A percentile compares a stretch with the other conserved stretches of the same genome.
Evolutionary conservation across 148 eudicot species (phyloP).

Genomic region (Polygonum aviculare): DNA sequence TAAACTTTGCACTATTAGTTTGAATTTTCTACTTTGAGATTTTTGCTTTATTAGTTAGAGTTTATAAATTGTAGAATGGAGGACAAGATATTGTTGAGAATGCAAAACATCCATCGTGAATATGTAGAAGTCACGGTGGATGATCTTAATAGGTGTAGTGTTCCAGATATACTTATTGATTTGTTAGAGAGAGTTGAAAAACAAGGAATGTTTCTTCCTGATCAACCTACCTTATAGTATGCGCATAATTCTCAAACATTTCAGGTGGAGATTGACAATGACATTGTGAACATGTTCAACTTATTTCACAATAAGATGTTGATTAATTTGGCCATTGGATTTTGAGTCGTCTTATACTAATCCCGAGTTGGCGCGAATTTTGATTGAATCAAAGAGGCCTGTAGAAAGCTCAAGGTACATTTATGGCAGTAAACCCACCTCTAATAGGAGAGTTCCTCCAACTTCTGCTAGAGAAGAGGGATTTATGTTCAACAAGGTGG

Average conservation of each 20-base stretch:
- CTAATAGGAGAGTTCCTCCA: neutral
- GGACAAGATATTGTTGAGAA: no score
- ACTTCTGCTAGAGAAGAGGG: neutral
- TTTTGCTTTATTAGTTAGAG: no score
- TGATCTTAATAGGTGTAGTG: no score
- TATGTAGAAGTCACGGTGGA: no score
- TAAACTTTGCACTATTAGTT: no score
- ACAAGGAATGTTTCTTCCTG: neutral
- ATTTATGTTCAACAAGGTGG: neutral
- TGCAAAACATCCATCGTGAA: no score
- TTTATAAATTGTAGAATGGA: no score
- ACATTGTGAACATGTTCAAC: neutral
- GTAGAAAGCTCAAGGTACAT: neutral
- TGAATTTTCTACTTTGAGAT: no score
- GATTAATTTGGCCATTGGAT: neutral
- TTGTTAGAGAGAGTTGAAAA: neutral
- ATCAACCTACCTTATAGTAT: no score
- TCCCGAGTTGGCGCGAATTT: neutral
- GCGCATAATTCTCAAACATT: no score
- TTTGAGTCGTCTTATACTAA: neutral
- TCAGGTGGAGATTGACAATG: neutral
- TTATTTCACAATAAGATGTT: neutral
- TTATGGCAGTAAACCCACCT: no score
- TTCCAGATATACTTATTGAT: neutral
- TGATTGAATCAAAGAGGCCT: neutral